Evolutionary conservation across 2,329 filamentous ascomycete species (phyloP).

Genomic region (Botrytis deweyae): DNA sequence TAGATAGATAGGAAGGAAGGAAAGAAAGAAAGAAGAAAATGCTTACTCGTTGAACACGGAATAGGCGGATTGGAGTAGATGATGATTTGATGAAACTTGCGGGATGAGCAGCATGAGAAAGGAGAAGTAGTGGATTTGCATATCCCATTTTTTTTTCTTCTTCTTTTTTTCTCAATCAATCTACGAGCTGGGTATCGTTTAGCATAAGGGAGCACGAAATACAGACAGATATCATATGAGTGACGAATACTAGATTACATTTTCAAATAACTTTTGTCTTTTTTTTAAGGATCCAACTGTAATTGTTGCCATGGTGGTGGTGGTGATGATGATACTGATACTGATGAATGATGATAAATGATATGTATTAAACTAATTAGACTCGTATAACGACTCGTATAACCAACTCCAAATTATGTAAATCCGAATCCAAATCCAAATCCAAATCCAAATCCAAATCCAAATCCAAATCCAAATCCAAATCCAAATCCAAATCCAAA

Average conservation of each 20-base stretch:
- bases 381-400: neutral
- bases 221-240: neutral
- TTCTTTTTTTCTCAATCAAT: neutral
- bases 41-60: neutral
- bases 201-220: neutral
- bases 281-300: neutral
- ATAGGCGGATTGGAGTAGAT: fast-evolving
- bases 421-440: neutral
- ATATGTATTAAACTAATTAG: neutral
- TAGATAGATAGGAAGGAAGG: neutral
- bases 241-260: neutral
- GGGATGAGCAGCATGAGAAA: neutral
- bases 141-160: neutral
- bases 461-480: too few relatives aligned
- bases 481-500: neutral
- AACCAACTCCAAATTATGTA: neutral
- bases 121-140: neutral
- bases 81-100: neutral
- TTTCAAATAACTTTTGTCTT: neutral
- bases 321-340: neutral
- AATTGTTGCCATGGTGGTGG: neutral
- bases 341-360: neutral
- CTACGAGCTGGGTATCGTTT: neutral
- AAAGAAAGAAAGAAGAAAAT: neutral
- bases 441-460: neutral